A percentile compares a stretch with the other conserved stretches of the same genome.
These are phyloP conservation scores for Paramecium biaurelia DNA, from an alignment of 73 alveolate genomes.

Conservation along the genomic window DNA sequence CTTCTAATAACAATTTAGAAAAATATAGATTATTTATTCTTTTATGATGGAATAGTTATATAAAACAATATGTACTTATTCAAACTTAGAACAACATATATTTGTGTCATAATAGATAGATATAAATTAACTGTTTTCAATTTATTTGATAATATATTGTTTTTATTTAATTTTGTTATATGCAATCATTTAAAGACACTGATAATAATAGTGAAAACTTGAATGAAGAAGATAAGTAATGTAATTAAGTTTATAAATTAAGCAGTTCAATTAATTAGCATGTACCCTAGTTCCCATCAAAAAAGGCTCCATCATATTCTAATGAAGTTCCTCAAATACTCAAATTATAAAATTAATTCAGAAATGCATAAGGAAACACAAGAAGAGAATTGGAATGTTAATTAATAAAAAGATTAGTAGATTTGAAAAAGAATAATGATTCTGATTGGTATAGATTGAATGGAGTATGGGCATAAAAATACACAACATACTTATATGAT, in stretches of 20 bases:
- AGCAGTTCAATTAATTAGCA: conserved; percentile 2
- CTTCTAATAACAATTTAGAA: not conserved
- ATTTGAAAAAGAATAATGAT: not conserved
- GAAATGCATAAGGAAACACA: conserved; percentile 27
- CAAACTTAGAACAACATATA: not conserved
- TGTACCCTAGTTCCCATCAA: conserved; percentile 9
- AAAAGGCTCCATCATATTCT: conserved; percentile 31
- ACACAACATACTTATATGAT: not conserved
- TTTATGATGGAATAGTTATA: not conserved
- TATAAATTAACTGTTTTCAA: not conserved
- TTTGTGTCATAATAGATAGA: not conserved
- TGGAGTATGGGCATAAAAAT: conserved; percentile 30
- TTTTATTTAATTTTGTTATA: not conserved
- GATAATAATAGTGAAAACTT: not conserved
- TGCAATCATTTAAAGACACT: not conserved
- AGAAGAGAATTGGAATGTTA: not conserved
- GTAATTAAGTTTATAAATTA: not conserved
- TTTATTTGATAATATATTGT: not conserved
- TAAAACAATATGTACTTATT: not conserved
- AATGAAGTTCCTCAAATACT: not conserved
- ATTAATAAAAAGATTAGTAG: not conserved
- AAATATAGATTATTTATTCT: too few species aligned
- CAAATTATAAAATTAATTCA: not conserved
- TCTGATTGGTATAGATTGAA: not conserved
- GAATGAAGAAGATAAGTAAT: conserved; percentile 36